Percentiles rank a stretch among this genome's conserved stretches.
Conservation (phyloP, 2,329 filamentous ascomycete genomes). For the Pseudocercospora eumusae region DNA sequence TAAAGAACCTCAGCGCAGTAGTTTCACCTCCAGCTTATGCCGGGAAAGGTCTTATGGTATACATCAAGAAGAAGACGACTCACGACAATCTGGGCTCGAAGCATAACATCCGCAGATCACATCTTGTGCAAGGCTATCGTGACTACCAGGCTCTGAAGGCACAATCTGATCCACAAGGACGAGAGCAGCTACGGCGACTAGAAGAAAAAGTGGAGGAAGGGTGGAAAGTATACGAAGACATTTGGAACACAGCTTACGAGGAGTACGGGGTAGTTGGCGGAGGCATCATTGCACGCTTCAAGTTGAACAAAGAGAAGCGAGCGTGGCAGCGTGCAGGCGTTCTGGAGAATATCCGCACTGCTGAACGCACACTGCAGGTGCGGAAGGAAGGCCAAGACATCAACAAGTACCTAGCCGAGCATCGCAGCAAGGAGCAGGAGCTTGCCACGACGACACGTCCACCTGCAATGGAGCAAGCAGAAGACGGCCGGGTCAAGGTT, state of each 20-base stretch:
- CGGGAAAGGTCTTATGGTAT: conserved; percentile 78
- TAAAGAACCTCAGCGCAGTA: conserved; percentile 74
- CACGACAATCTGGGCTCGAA: conserved; percentile 34
- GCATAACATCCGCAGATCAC: conserved; percentile 34
- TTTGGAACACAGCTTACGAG: conserved; percentile 35
- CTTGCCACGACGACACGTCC: conserved; percentile 35
- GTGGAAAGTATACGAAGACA: conserved; percentile 39
- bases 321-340: conserved; percentile 38
- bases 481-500: background rate
- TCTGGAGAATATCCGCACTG: conserved; percentile 39
- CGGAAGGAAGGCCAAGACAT: conserved; percentile 35
- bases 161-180: conserved; percentile 19
- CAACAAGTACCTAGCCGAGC: conserved; percentile 33
- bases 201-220: conserved; percentile 32
- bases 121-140: conserved; percentile 38
- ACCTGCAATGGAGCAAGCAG: conserved; percentile 33
- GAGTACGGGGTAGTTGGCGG: conserved; percentile 27
- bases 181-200: conserved; percentile 26
- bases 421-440: conserved; percentile 32
- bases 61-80: conserved; percentile 61
- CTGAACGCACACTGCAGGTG: conserved; percentile 33
- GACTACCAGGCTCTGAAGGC: conserved; percentile 32
- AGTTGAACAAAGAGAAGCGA: conserved; percentile 31
- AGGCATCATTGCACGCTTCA: conserved; percentile 29
- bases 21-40: conserved; percentile 73